phyloP scores from a whole-genome alignment of 2,329 filamentous ascomycete genomes.

The Sarocladium brachiariae region DNA sequence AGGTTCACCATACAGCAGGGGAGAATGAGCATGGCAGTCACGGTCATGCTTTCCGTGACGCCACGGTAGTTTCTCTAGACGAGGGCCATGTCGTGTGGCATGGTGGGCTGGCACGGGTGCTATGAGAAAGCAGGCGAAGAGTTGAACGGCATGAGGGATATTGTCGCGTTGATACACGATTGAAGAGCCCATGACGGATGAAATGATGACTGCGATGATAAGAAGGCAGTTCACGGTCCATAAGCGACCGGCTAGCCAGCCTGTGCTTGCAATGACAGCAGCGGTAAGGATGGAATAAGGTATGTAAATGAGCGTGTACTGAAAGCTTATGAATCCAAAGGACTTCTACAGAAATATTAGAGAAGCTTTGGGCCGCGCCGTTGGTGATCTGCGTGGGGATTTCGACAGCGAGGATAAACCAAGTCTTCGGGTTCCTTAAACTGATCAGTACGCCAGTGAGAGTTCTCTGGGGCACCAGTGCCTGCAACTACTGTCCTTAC shows the following conservation, averaged over 20 bases:
- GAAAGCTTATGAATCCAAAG: conserved; percentile 47
- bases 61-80: conserved; percentile 50
- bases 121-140: conserved; percentile 53
- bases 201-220: conserved; percentile 40
- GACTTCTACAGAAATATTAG: conserved; percentile 49
- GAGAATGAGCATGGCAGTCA: conserved; percentile 48
- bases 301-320: conserved; percentile 51
- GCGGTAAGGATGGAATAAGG: conserved; percentile 49
- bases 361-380: conserved; percentile 53
- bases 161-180: conserved; percentile 42
- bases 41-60: conserved; percentile 54
- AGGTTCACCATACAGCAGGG: conserved; percentile 52
- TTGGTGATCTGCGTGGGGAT: conserved; percentile 53
- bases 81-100: conserved; percentile 49
- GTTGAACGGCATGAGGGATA: conserved; percentile 35
- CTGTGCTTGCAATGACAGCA: conserved; percentile 38
- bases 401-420: conserved; percentile 48
- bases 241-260: conserved; percentile 44
- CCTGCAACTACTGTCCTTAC: conserved; percentile 42
- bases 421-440: conserved; percentile 52
- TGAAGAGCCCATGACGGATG: conserved; percentile 45
- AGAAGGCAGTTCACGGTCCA: conserved; percentile 45
- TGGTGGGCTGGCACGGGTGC: conserved; percentile 44
- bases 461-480: conserved; percentile 42
- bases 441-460: conserved; percentile 44